These are phyloP conservation scores for Raphidocelis subcapitata DNA, from an alignment of 139 green algal species.

Conservation along the genomic window DNA sequence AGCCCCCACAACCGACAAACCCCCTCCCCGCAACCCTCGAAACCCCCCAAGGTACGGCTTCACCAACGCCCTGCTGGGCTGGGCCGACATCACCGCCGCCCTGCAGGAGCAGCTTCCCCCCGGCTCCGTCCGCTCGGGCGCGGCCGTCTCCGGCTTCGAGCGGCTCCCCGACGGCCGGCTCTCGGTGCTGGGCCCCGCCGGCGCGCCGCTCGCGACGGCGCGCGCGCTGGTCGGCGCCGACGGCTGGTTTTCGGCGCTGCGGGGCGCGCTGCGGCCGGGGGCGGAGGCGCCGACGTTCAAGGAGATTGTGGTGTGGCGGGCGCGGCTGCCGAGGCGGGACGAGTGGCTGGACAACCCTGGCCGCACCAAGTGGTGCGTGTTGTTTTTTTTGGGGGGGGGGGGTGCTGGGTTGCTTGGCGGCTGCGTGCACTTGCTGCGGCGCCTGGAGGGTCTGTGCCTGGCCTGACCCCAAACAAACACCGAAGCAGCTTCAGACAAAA, in stretches of 20 bases:
- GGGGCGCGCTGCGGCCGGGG: conserved; percentile 8
- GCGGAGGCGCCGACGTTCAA: conserved; percentile 20
- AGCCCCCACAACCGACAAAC: background rate
- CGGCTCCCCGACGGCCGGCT: background rate
- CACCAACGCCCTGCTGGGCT: conserved; percentile 13
- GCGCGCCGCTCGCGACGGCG: background rate
- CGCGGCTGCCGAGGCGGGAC: background rate
- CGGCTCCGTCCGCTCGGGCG: conserved; percentile 1
- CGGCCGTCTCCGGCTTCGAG: conserved; percentile 4
- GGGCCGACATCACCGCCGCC: conserved; percentile 19
- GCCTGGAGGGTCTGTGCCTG: no score
- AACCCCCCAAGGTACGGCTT: conserved; percentile 13
- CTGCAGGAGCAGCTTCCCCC: conserved; percentile 1
- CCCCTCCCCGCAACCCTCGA: background rate
- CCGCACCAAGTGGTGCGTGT: conserved; percentile 26
- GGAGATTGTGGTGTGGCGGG: conserved; percentile 8
- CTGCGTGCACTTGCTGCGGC: no score
- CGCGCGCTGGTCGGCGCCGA: conserved; percentile 1
- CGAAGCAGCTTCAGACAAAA: no score
- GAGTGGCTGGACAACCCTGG: background rate
- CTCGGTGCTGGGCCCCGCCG: background rate
- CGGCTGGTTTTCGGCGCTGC: conserved; percentile 13
- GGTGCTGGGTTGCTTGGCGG: no score
- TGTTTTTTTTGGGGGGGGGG: no score
- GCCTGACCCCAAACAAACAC: no score